Evolutionary conservation across 805 yeast species (phyloP).

Genomic region (Lachancea mirantina): DNA sequence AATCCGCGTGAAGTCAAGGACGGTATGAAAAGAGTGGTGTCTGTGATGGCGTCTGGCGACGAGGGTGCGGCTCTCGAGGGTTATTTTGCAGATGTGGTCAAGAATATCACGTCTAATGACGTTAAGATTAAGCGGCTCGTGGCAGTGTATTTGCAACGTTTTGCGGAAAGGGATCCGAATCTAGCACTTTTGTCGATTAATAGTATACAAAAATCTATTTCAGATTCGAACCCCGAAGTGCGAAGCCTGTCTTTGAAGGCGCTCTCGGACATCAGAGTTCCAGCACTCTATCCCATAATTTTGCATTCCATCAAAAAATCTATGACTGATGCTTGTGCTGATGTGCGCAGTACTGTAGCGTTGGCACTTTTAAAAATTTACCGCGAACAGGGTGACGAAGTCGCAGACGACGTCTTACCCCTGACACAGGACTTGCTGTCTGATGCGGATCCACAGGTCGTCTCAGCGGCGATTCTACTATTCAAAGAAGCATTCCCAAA

Average conservation of each 20-base stretch:
- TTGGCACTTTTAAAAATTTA: constrained; percentile 59
- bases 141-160: constrained; percentile 62
- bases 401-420: constrained; percentile 40
- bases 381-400: constrained; percentile 35
- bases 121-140: constrained; percentile 68
- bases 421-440: constrained; percentile 47
- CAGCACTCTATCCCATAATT: constrained; percentile 75
- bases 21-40: constrained; percentile 52
- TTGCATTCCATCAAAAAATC: constrained; percentile 64
- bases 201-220: constrained; percentile 77
- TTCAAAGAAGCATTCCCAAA: constrained; percentile 48
- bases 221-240: constrained; percentile 59
- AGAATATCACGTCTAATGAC: constrained; percentile 67
- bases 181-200: constrained; percentile 85
- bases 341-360: constrained; percentile 75
- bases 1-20: constrained; percentile 54
- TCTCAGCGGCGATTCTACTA: constrained; percentile 59
- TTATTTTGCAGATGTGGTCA: constrained; percentile 80
- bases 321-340: constrained; percentile 61
- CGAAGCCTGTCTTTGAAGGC: constrained; percentile 73
- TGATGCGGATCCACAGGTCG: constrained; percentile 62
- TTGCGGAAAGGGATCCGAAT: constrained; percentile 80
- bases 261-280: constrained; percentile 74
- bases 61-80: constrained; percentile 35
- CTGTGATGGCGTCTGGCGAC: constrained; percentile 37